Conservation (phyloP, 2,329 filamentous ascomycete genomes). For the Ceratocystis smalleyi region DNA sequence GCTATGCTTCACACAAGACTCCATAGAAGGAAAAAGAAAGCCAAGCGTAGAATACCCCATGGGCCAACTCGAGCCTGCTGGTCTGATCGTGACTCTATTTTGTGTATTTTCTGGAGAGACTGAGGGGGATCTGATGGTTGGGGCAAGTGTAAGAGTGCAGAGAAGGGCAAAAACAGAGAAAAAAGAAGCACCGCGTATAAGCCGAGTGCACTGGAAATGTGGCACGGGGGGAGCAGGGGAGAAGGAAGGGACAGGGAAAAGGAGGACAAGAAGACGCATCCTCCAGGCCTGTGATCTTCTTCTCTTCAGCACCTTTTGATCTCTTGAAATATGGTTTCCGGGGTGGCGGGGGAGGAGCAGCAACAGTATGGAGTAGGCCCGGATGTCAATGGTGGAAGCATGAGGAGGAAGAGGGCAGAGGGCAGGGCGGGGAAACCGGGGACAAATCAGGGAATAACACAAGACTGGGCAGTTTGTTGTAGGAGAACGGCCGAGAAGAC, state of each 20-base stretch:
- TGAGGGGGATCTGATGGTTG: background rate
- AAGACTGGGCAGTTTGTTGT: background rate
- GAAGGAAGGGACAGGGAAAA: background rate
- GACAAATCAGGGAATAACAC: background rate
- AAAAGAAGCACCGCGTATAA: conserved; percentile 6
- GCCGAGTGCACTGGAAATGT: conserved; percentile 2
- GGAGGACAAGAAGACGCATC: background rate
- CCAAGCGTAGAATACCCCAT: background rate
- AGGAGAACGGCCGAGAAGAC: background rate
- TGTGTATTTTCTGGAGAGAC: background rate
- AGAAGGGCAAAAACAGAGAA: background rate
- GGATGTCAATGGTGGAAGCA: background rate
- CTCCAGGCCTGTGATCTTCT: background rate
- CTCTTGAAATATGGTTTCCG: background rate
- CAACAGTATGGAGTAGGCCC: conserved; percentile 3
- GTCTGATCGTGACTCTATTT: conserved; percentile 6
- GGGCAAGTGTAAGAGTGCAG: background rate
- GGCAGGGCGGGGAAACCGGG: background rate
- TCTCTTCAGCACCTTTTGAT: background rate
- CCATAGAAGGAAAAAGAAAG: background rate
- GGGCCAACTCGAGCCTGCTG: conserved; percentile 2
- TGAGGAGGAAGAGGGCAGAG: background rate
- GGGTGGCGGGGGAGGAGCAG: conserved; percentile 2
- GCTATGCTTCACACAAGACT: background rate
- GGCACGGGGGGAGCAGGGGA: background rate